Base-by-base conservation (phyloP, 345 rosid species). In the Camelina laxa region DNA sequence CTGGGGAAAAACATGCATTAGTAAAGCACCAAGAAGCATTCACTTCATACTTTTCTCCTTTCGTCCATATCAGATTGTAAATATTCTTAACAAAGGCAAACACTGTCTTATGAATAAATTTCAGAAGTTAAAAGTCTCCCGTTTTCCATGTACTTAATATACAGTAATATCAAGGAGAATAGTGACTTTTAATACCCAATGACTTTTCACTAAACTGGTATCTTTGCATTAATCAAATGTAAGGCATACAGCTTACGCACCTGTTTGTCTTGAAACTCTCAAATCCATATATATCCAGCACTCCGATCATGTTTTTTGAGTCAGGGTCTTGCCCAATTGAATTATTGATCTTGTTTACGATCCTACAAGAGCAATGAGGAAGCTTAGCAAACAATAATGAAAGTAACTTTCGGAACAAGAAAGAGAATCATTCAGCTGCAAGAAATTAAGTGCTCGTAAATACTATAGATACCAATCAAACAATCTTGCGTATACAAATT, bases 211-310 rank as follows among this genome's bases (percentile, higher is more conserved):
- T 50, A 56, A 63, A 64, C 21, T 16, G 16, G 24, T 58, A 73
- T 57, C 76, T 63, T 57, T 24, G 41, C 80, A 69, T 64, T 70
- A 62, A 80, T 57, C 74, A 59, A 71, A 76, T 74, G 67, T 83
- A 77, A 79, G 79, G 90, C 83, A 79, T 87, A 84, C 80, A 75
- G 30, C 74, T 67, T 80, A 85, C 80, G 92, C 87, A 94, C 98
- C 98, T 94, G 91, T 94, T 94, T 80, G 91, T 94, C 86, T 91
- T 90, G 87, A 94, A 94, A 89, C 97, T 94, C 88, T 94, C 98
- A 77, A 94, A 94, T 70, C 98, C 98, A 83, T 94, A 94, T 57
- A 94, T 94, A 87, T 94, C 98, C 76, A 94, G 87, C 80, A 94
- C 98, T 6, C 97, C 98, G 19, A 94, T 94, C 74, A 91, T 84